Evolutionary conservation across 2,329 filamentous ascomycete genomes (phyloP), one percentile per base, ranked within the genome.

Genomic region (Diplodia sapinea): DNA sequence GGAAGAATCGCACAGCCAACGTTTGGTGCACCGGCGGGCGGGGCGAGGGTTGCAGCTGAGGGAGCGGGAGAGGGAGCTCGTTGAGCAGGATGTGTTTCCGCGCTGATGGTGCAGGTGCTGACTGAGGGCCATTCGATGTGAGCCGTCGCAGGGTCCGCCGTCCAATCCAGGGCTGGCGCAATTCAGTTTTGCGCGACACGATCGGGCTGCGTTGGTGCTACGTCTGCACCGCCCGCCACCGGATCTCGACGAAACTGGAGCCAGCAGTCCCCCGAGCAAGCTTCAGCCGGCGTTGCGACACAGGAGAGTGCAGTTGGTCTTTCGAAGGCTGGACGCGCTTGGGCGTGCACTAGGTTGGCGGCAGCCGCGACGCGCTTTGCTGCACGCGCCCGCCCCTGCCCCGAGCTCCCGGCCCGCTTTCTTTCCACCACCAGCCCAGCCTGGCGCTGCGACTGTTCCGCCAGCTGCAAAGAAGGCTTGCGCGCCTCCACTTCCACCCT

Each of bases 121-220:
- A 63, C 59, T 38, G 47, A 63, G 11, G 43, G 23, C 36, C 33
- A 36, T 23, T 20, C 38, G 47, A 51, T 61, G 47, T 47, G 47
- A 51, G 47, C 26, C 59, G 47, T 36, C 29, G 59, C 47, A 20
- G 36, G 33, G 54, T 49, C 57, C 40, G 29, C 40, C 40, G 47
- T 36, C 59, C 59, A 63, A 63, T 63, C 4, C 43, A 43, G n/a
- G n/a, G 31, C 43, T 63, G 23, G 59, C 15, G 26, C 47, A 15
- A 29, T 38, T 47, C 47, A 51, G 47, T 47, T 36, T 38, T n/a
- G 26, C 59, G 47, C n/a, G 6, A 36, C 13, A 63, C 31, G 40
- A 43, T 38, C 59, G 50, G 47, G 47, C 59, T 38, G 59, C 29
- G 29, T 8, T 50, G 29, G 59, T 51, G 59, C 59, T 38, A 38